These are phyloP conservation scores for Pseudocercospora crystallina DNA, from an alignment of 2,329 filamentous ascomycete species.

Conservation along the genomic window DNA sequence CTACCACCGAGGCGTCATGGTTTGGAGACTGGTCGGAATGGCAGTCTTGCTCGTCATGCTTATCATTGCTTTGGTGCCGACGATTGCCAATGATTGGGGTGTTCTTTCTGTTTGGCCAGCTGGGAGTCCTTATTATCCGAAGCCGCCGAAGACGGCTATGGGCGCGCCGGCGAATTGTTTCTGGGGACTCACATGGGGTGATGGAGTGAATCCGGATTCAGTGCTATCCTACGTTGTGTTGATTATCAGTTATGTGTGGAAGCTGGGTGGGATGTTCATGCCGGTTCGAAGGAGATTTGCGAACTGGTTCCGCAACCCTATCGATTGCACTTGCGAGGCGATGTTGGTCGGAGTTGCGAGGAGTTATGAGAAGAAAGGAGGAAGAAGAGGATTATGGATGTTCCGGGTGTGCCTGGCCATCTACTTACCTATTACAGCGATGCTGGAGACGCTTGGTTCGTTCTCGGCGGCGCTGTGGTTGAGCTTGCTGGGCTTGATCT, in stretches of 20 bases:
- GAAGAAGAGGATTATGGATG: conserved; percentile 8
- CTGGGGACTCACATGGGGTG: conserved; percentile 18
- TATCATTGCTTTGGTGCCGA: conserved; percentile 24
- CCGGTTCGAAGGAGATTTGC: conserved; percentile 14
- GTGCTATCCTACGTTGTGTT: conserved; percentile 24
- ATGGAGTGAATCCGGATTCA: conserved; percentile 26
- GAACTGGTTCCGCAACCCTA: conserved; percentile 16
- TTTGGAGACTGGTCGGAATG: conserved; percentile 19
- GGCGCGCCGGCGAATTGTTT: conserved; percentile 23
- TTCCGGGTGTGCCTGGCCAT: conserved; percentile 16
- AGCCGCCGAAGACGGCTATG: conserved; percentile 6
- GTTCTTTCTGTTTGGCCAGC: conserved; percentile 2
- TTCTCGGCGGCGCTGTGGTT: conserved; percentile 28
- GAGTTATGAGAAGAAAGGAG: conserved; percentile 9
- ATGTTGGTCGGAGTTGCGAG: conserved; percentile 13
- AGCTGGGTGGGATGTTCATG: conserved; percentile 25
- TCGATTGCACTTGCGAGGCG: conserved; percentile 17
- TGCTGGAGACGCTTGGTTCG: conserved; percentile 24
- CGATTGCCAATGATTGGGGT: conserved; percentile 23
- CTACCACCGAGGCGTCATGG: conserved; percentile 8
- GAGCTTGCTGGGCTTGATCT: conserved; percentile 24
- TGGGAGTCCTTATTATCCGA: neutral
- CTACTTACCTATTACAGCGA: conserved; percentile 13
- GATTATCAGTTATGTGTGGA: conserved; percentile 30
- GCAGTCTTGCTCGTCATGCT: conserved; percentile 21